A percentile compares a stretch with the other conserved stretches of the same genome.
phyloP scores from a whole-genome alignment of 2,329 filamentous ascomycete species.

The Elsinoe batatas region DNA sequence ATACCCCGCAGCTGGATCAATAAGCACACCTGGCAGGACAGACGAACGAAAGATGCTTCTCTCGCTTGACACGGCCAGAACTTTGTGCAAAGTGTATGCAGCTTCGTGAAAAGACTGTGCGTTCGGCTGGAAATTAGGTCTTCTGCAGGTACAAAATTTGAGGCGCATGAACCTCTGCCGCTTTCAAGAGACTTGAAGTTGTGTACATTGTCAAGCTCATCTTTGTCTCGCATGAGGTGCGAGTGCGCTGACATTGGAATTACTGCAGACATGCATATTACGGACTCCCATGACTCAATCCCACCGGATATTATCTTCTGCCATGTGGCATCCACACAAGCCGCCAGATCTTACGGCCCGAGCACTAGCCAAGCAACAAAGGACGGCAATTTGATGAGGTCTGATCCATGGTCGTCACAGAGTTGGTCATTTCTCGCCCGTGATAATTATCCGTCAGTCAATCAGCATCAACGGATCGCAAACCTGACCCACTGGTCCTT shows the following conservation, averaged over 20 bases:
- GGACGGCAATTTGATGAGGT: neutral
- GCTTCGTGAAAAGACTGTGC: neutral
- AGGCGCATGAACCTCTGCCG: neutral
- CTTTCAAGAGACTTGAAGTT: neutral
- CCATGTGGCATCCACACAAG: neutral
- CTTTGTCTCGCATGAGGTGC: no score
- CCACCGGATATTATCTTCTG: neutral
- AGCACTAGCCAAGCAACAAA: neutral
- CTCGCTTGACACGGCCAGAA: neutral
- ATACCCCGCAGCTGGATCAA: no score
- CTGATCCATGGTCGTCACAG: no score
- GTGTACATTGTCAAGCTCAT: no score
- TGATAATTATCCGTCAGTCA: neutral
- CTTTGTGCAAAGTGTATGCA: neutral
- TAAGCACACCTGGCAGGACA: no score
- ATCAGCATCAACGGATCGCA: neutral
- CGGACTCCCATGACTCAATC: neutral
- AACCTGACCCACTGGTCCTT: neutral
- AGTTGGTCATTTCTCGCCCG: no score
- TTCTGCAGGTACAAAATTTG: neutral
- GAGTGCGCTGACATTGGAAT: no score
- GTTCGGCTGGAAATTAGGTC: neutral
- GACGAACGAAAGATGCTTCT: no score
- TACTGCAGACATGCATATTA: neutral
- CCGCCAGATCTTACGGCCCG: slow-evolving; percentile 1